Base-by-base conservation (phyloP, 345 rosid genomes). In the Eucalyptus cloeziana region DNA sequence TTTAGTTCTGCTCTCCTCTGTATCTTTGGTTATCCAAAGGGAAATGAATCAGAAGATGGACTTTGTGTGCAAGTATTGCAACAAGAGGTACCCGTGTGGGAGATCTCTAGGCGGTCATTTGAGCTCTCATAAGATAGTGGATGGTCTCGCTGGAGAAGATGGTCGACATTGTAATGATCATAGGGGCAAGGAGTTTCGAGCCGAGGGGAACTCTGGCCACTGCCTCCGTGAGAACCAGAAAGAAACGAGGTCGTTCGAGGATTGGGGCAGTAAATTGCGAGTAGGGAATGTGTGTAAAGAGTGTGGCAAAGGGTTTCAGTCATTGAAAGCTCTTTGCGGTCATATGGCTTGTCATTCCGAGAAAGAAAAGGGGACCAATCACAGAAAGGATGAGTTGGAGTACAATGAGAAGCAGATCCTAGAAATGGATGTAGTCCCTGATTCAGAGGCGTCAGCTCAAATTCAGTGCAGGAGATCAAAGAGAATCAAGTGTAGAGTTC, bases 341-440 rank as follows among this genome's bases (percentile, higher is more conserved):
- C 99, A 97, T 91, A 96, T 95, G 98, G 99, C 99, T 91, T 94
- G 91, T 91, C 98, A 97, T 89, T 95, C 99, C 22, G 95, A 94
- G 87, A 94, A 93, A 90, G 96, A 93, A 27, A 94, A 91, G 92
- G 64, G 60, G 49, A 92, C 89, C 56, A 87, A 88, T 86, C 89
- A 87, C 90, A 86, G 89, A 51, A 92, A 93, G 90, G 93, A 91
- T 27, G 91, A 86, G 86, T 49, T 71, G 85, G 80, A 79, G 45
- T 76, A 89, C 69, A 85, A 90, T 56, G 93, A 90, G 89, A 93
- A 91, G 91, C 91, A 90, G 85, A 93, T 93, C 88, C 43, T 89
- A 16, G 88, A 94, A 21, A 87, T 90, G 92, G 97, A 96, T 86
- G 99, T 95, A 80, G 94, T 94, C 76, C 95, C 98, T 14, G 92